Conservation (phyloP, 2,329 filamentous ascomycete genomes). For the Podosphaera fusca region DNA sequence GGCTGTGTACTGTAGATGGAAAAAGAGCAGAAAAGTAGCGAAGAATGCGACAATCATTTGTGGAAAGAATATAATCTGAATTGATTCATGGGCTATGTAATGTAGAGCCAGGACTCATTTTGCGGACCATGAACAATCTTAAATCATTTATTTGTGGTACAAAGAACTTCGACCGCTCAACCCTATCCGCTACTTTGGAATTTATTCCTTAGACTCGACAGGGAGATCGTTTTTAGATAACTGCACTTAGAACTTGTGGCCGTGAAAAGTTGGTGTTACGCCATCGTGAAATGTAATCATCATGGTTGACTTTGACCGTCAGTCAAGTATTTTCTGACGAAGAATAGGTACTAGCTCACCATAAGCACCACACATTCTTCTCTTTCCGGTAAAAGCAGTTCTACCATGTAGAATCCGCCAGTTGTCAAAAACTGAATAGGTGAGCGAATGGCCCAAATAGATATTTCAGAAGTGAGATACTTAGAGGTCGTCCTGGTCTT, state of each 20-base stretch:
- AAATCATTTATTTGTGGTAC: too few species aligned
- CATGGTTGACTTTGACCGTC: conserved; percentile 38
- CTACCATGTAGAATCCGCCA: conserved; percentile 85
- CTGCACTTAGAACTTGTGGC: conserved; percentile 10
- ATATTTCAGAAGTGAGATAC: conserved; percentile 25
- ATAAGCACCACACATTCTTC: conserved; percentile 80
- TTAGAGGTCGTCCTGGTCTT: conserved; percentile 50
- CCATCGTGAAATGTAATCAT: conserved; percentile 61
- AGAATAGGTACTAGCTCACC: conserved; percentile 29
- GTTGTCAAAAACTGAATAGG: conserved; percentile 61
- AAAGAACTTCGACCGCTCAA: too few species aligned
- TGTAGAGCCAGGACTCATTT: too few species aligned
- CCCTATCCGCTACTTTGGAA: too few species aligned
- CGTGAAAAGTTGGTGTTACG: conserved; percentile 40
- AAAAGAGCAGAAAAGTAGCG: too few species aligned
- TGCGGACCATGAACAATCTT: too few species aligned
- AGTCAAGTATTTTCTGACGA: conserved; percentile 4
- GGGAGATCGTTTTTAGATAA: conserved; percentile 7
- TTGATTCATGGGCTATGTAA: too few species aligned
- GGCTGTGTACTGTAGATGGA: too few species aligned
- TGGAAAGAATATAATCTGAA: too few species aligned
- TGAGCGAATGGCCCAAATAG: background rate
- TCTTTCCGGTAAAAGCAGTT: conserved; percentile 56
- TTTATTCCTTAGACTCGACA: background rate
- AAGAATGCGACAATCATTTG: too few species aligned